Evolutionary conservation across 1,284 basidiomycete genomes (phyloP).

Genomic region (Apiotrichum porosum): DNA sequence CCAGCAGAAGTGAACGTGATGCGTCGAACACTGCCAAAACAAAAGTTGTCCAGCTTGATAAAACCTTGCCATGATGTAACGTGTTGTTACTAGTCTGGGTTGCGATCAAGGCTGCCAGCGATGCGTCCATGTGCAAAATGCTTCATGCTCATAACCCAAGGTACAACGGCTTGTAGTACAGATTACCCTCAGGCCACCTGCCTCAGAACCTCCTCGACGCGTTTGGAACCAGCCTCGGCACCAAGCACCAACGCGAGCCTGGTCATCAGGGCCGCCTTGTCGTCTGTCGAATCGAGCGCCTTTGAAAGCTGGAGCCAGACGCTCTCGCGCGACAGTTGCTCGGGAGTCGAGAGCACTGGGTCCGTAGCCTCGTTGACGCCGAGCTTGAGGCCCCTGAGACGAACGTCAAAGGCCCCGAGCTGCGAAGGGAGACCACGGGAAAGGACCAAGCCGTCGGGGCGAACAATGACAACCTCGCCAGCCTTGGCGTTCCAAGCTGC

Average conservation of each 20-base stretch:
- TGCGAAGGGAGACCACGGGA: constrained; percentile 4
- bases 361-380: not conserved
- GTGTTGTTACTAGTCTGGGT: no score
- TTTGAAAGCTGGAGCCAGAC: constrained; percentile 14
- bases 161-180: no score
- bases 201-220: not conserved
- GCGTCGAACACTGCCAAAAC: no score
- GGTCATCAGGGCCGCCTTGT: constrained; percentile 9
- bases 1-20: no score
- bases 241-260: constrained; percentile 16
- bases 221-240: constrained; percentile 10
- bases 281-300: constrained; percentile 9
- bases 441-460: constrained; percentile 17
- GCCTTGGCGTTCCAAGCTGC: constrained; percentile 2
- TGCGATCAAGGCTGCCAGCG: no score
- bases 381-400: constrained; percentile 3
- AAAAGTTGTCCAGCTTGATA: no score
- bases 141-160: no score
- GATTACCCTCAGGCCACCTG: not conserved
- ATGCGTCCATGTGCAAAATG: no score
- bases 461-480: constrained; percentile 14
- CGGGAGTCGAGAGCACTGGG: constrained; percentile 9
- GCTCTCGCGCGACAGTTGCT: constrained; percentile 10
- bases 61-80: no score
- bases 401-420: constrained; percentile 1